Base-by-base conservation (phyloP, 805 yeast species). In the Candida insectalens region DNA sequence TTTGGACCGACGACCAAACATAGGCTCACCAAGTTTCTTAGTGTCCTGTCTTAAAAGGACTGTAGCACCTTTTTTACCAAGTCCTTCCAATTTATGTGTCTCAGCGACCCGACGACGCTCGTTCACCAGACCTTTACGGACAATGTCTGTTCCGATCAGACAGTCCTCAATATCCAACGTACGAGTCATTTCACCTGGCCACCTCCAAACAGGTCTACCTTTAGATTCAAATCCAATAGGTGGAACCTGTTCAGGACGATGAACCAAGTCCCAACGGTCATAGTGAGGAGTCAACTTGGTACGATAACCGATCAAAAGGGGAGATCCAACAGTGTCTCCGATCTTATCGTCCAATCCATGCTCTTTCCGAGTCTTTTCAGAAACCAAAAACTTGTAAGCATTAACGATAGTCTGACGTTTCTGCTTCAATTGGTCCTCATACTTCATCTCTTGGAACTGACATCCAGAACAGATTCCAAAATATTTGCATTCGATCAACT, bases 201-300 rank as follows among this genome's bases (percentile, higher is more conserved):
- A 53, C 50, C 14, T 55, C 65, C 30, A 51, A 50, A 50, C 87
- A 65, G 87, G 85, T 51, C 78, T 70, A 8, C 95, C 95, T 53
- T 83, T 83, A 34, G 79, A 67, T 6, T 94, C 95, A 60, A 89
- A 92, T 1, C 98, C 98, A 36, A 92, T 63, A 12, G 83, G 72
- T 13, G 96, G 95, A 4, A 52, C 30, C 9, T 16, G 15, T 5
- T 19, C 21, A 3, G 34, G 34, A 9, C 12, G 9, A 4, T 13
- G 27, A 33, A 10, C 29, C 30, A 19, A 35, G 29, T 12, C 43
- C 46, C 5, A 39, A 45, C 25, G 38, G 41, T 48, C 75, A 57
- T 88, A 92, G 60, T 92, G 98, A 4, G 98, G 98, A 0, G 98
- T 92, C 27, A 92, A 67, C 52, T 92, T 92, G 1, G 98, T 92